phyloP scores from a whole-genome alignment of 2,329 filamentous ascomycete species.

The Aureobasidium musti region DNA sequence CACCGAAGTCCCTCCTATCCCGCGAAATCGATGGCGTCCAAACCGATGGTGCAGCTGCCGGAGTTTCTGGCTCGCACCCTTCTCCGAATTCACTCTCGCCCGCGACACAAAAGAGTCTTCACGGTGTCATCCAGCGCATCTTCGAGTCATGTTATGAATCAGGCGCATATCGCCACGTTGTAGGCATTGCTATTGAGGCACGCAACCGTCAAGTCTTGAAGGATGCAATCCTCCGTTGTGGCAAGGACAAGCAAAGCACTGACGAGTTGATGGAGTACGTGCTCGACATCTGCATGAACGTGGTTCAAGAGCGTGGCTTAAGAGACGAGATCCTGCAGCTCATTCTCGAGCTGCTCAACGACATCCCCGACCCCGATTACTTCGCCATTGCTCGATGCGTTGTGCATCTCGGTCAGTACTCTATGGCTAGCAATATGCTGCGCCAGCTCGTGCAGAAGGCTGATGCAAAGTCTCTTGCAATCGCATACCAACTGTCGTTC shows the following conservation, averaged over 20 bases:
- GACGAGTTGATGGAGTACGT: slow-evolving; percentile 98
- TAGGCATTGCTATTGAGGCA: slow-evolving; percentile 94
- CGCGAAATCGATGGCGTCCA: slow-evolving; percentile 65
- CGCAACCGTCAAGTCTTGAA: slow-evolving; percentile 86
- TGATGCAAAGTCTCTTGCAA: slow-evolving; percentile 74
- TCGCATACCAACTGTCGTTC: slow-evolving; percentile 96
- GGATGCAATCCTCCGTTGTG: slow-evolving; percentile 84
- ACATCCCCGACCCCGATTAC: slow-evolving; percentile 90
- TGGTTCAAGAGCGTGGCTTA: slow-evolving; percentile 89
- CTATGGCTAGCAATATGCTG: slow-evolving; percentile 85
- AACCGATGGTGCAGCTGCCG: slow-evolving; percentile 58
- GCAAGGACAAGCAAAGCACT: slow-evolving; percentile 76
- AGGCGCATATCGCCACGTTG: slow-evolving; percentile 89
- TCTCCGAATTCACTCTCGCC: slow-evolving; percentile 67
- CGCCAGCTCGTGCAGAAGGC: slow-evolving; percentile 76
- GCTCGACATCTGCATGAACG: slow-evolving; percentile 93
- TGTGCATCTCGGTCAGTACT: slow-evolving; percentile 89
- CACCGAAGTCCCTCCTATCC: slow-evolving; percentile 93
- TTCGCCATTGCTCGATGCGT: slow-evolving; percentile 98
- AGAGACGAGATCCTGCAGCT: slow-evolving; percentile 82
- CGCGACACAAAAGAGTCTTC: slow-evolving; percentile 75
- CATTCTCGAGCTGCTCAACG: slow-evolving; percentile 92
- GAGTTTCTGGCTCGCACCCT: slow-evolving; percentile 57
- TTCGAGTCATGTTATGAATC: slow-evolving; percentile 87
- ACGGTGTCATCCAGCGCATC: slow-evolving; percentile 80